A percentile compares a stretch with the other conserved stretches of the same genome.
phyloP scores from a whole-genome alignment of 345 rosid species.

The Moricandia arvensis region DNA sequence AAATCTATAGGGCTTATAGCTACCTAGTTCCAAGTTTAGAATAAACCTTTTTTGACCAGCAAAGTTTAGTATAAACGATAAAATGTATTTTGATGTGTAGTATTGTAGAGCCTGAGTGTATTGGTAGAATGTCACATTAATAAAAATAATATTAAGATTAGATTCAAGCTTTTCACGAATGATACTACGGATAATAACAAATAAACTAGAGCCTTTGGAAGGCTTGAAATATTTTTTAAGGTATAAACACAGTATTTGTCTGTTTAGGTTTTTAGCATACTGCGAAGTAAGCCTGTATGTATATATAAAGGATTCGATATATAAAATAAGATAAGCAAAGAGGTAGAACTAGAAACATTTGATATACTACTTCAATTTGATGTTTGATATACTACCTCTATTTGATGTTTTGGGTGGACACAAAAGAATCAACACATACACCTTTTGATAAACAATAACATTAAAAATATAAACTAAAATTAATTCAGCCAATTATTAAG shows the following conservation, averaged over 20 bases:
- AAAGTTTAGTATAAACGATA: not conserved
- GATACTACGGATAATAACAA: not conserved
- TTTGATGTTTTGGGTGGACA: no score
- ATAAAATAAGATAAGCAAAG: no score
- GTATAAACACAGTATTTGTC: not conserved
- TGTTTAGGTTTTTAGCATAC: not conserved
- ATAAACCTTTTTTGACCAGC: no score
- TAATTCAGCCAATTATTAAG: no score
- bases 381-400: no score
- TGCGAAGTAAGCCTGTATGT: not conserved
- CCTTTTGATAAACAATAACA: no score
- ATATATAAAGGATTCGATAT: no score
- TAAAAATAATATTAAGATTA: not conserved
- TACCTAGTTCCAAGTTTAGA: not conserved
- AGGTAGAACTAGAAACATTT: no score
- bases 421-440: no score
- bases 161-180: not conserved
- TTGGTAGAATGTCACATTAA: not conserved
- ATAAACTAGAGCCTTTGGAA: slow-evolving; percentile 7
- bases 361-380: no score
- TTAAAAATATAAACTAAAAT: no score
- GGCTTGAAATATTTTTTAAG: not conserved
- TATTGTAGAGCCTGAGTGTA: not conserved
- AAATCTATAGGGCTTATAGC: slow-evolving; percentile 23
- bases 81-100: not conserved